A percentile compares a stretch with the other conserved stretches of the same genome.
These are phyloP conservation scores for Paecilomyces sp. DNA, from an alignment of 2,329 filamentous ascomycete species.

Conservation along the genomic window DNA sequence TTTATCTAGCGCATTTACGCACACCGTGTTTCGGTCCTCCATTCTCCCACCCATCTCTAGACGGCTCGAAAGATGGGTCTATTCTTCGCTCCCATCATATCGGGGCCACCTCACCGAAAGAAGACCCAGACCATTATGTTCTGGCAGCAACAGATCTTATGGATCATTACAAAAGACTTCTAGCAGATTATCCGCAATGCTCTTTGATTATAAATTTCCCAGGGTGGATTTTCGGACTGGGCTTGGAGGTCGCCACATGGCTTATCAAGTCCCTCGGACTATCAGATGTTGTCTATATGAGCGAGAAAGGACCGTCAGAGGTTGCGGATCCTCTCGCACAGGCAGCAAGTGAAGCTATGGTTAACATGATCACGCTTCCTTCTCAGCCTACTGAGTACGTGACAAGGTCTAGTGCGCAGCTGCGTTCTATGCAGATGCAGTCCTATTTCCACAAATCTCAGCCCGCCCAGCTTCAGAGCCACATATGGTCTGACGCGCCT, in stretches of 20 bases:
- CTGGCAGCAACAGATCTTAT: slow-evolving; percentile 47
- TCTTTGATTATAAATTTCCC: slow-evolving; percentile 53
- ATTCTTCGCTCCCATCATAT: slow-evolving; percentile 48
- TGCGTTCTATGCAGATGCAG: slow-evolving; percentile 53
- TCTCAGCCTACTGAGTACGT: slow-evolving; percentile 39
- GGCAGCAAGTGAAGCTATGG: slow-evolving; percentile 27
- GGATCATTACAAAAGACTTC: slow-evolving; percentile 38
- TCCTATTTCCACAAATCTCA: slow-evolving; percentile 51
- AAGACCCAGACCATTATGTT: slow-evolving; percentile 51
- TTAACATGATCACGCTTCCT: slow-evolving; percentile 39
- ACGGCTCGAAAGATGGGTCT: slow-evolving; percentile 26
- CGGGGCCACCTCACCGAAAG: slow-evolving; percentile 46
- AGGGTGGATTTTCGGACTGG: slow-evolving; percentile 49
- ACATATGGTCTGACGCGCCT: slow-evolving; percentile 40
- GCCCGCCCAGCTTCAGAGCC: slow-evolving; percentile 16
- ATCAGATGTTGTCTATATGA: slow-evolving; percentile 49
- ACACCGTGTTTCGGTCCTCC: slow-evolving; percentile 49
- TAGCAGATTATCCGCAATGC: slow-evolving; percentile 32
- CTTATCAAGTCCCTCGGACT: slow-evolving; percentile 41
- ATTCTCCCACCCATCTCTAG: slow-evolving; percentile 44
- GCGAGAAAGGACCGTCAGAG: slow-evolving; percentile 39
- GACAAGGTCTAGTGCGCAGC: slow-evolving; percentile 43
- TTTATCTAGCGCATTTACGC: slow-evolving; percentile 49
- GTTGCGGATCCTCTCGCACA: slow-evolving; percentile 35
- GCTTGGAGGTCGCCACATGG: slow-evolving; percentile 42